Percentiles rank a stretch among this genome's conserved stretches.
Evolutionary conservation across 257 asterid species (phyloP).

Genomic region (Rubia yunnanensis): DNA sequence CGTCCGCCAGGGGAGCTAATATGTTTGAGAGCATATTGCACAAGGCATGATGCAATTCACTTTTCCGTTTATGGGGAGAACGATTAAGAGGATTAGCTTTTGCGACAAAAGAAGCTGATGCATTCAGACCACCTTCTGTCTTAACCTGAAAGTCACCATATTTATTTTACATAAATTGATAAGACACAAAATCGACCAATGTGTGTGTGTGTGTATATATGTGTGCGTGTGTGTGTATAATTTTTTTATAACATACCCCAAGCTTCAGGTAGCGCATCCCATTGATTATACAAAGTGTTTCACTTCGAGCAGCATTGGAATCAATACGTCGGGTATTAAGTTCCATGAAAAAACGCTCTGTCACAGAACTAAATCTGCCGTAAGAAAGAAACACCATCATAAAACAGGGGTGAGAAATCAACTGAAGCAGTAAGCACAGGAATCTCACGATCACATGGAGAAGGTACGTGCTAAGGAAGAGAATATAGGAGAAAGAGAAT

Average conservation of each 20-base stretch:
- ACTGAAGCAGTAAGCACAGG: background rate
- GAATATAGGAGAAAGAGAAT: background rate
- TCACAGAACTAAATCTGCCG: slow-evolving; percentile 93
- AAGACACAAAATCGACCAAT: slow-evolving; percentile 13
- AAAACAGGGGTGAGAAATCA: slow-evolving; percentile 3
- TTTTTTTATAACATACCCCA: slow-evolving; percentile 52
- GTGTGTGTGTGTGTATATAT: too few relatives aligned
- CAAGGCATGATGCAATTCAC: slow-evolving; percentile 95
- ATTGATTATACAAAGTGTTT: slow-evolving; percentile 89
- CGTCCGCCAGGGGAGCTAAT: slow-evolving; percentile 92
- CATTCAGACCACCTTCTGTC: slow-evolving; percentile 94
- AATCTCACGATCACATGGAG: background rate
- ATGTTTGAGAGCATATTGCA: slow-evolving; percentile 99
- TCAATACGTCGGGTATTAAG: slow-evolving; percentile 91
- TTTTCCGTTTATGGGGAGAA: slow-evolving; percentile 93
- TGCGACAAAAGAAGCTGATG: slow-evolving; percentile 97
- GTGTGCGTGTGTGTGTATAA: too few relatives aligned
- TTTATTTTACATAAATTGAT: slow-evolving; percentile 22
- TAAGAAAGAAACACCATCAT: slow-evolving; percentile 21
- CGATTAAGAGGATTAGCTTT: slow-evolving; percentile 97
- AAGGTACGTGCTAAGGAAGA: background rate
- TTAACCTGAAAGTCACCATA: slow-evolving; percentile 64
- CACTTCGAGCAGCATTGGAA: slow-evolving; percentile 87
- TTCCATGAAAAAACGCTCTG: slow-evolving; percentile 98
- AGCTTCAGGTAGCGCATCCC: slow-evolving; percentile 99